Conservation (phyloP, 2,329 filamentous ascomycete genomes). For the Fusarium sp. region DNA sequence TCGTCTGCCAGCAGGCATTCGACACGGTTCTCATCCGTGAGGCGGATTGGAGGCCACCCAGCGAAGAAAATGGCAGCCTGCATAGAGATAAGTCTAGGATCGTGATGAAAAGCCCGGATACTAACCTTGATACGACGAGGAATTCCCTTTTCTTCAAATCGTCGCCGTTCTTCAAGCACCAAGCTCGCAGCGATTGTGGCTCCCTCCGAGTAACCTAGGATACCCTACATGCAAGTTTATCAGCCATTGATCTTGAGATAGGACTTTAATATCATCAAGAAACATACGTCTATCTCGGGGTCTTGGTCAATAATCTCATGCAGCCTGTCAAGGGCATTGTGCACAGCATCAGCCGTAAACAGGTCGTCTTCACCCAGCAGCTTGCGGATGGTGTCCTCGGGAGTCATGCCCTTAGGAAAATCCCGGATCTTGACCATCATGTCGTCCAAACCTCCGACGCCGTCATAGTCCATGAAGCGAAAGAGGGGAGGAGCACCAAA, state of each 20-base stretch:
- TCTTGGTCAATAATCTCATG: conserved; percentile 59
- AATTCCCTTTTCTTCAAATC: conserved; percentile 46
- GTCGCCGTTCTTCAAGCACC: conserved; percentile 62
- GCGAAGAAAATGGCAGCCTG: conserved; percentile 65
- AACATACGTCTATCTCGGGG: conserved; percentile 45
- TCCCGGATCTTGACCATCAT: conserved; percentile 65
- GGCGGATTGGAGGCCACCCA: conserved; percentile 65
- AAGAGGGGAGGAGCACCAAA: conserved; percentile 68
- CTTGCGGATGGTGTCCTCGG: conserved; percentile 68
- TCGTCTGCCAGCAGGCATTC: conserved; percentile 63
- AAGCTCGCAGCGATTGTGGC: conserved; percentile 66
- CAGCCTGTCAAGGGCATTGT: conserved; percentile 42
- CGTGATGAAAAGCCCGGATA: conserved; percentile 34
- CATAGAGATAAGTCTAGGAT: conserved; percentile 31
- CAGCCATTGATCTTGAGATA: not conserved
- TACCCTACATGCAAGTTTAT: conserved; percentile 47
- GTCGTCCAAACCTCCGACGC: conserved; percentile 57
- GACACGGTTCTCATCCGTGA: conserved; percentile 48
- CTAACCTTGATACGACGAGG: conserved; percentile 52
- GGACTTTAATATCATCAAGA: not conserved
- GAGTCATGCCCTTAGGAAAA: conserved; percentile 62
- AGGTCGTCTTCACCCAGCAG: conserved; percentile 53
- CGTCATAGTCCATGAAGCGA: conserved; percentile 64
- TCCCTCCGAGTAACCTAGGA: conserved; percentile 72
- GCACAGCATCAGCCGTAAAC: conserved; percentile 29